Percentiles rank a stretch among this genome's conserved stretches.
These are phyloP conservation scores for Hippophae rhamnoides DNA, from an alignment of 306 rosid species.

Conservation along the genomic window DNA sequence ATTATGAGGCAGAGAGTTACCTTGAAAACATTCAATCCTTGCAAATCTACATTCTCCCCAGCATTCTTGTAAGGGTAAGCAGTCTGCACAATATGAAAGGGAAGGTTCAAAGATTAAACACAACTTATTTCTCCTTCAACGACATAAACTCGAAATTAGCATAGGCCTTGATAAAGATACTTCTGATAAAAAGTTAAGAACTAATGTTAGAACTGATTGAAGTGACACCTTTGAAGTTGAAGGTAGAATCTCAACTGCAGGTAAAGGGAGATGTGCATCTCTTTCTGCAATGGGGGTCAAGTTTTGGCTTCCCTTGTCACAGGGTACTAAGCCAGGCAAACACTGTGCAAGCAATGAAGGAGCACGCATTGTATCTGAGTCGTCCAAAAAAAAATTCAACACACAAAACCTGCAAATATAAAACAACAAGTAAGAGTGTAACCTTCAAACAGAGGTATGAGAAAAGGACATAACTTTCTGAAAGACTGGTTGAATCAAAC, in stretches of 20 bases:
- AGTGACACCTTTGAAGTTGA: slow-evolving; percentile 74
- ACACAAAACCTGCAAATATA: slow-evolving; percentile 4
- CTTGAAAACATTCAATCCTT: slow-evolving; percentile 57
- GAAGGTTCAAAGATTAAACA: neutral
- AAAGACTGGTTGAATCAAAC: too few relatives aligned
- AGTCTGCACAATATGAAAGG: slow-evolving; percentile 29
- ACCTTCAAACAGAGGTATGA: too few relatives aligned
- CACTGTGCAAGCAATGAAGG: slow-evolving; percentile 87
- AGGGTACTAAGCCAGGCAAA: slow-evolving; percentile 65
- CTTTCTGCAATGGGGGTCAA: slow-evolving; percentile 50
- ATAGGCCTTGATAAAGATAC: neutral
- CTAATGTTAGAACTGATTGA: neutral
- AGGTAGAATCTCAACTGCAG: slow-evolving; percentile 90
- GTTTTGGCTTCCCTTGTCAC: slow-evolving; percentile 64
- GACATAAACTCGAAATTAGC: neutral
- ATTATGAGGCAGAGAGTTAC: slow-evolving; percentile 21
- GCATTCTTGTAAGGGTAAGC: slow-evolving; percentile 58
- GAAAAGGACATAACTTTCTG: too few relatives aligned
- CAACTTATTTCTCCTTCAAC: neutral
- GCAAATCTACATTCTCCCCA: slow-evolving; percentile 67
- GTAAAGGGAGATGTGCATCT: slow-evolving; percentile 59
- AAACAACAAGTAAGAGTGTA: neutral
- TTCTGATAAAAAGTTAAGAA: neutral
- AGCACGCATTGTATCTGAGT: slow-evolving; percentile 56
- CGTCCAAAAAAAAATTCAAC: neutral